Evolutionary conservation across 305 asterid species (phyloP).

Genomic region (Plantago coronopus): DNA sequence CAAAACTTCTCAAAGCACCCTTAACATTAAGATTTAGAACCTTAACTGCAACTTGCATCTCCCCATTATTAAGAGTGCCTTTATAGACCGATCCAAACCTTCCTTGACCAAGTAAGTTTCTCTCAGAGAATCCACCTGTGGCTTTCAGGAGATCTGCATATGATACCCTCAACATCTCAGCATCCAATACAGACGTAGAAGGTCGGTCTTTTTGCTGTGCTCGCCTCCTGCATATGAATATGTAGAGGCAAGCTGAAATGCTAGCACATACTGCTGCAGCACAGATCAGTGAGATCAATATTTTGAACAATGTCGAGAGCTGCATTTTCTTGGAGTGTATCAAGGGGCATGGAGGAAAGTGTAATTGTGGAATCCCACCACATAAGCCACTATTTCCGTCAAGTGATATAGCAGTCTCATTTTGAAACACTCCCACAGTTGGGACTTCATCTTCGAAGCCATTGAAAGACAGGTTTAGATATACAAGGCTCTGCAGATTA

Average conservation of each 20-base stretch:
- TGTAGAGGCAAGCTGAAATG: slow-evolving; percentile 3
- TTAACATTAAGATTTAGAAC: too few species aligned
- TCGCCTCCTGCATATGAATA: not conserved
- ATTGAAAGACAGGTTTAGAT: slow-evolving; percentile 3
- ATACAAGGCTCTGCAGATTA: not conserved
- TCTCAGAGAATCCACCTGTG: slow-evolving; percentile 17
- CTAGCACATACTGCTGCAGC: not conserved
- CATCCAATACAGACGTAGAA: not conserved
- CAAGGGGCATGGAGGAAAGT: not conserved
- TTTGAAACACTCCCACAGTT: slow-evolving; percentile 2
- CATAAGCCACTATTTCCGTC: slow-evolving; percentile 7
- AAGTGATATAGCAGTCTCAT: not conserved
- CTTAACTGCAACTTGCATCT: too few species aligned
- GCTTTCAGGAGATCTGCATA: slow-evolving; percentile 16
- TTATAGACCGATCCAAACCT: too few species aligned
- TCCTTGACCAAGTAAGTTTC: not conserved
- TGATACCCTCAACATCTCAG: slow-evolving; percentile 10
- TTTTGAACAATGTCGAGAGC: too few species aligned
- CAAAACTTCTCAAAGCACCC: too few species aligned
- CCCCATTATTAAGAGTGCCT: too few species aligned
- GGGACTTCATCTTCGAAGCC: slow-evolving; percentile 4
- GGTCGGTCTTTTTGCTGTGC: not conserved
- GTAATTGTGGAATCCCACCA: not conserved
- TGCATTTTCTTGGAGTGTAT: not conserved
- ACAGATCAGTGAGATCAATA: not conserved